Conservation (phyloP, 805 yeast species). For the Blastobotrys robertii region DNA sequence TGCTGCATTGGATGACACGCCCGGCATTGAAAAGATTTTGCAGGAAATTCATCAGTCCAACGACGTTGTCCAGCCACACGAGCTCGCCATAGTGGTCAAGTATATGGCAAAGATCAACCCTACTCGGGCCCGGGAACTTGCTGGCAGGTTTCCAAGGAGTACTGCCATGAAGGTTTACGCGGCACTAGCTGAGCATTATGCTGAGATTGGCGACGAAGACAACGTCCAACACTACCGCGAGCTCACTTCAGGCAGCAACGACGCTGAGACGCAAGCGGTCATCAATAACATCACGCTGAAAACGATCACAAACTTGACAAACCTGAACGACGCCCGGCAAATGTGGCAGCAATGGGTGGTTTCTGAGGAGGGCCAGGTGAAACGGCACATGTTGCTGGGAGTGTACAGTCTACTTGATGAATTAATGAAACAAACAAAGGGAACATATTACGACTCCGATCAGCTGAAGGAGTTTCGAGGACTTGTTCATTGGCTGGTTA, state of each 20-base stretch:
- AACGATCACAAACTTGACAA: conserved; percentile 1
- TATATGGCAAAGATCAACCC: conserved; percentile 5
- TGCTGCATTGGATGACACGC: conserved; percentile 11
- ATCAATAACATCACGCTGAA: conserved; percentile 4
- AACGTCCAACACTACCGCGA: conserved; percentile 6
- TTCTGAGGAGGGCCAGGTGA: conserved; percentile 12
- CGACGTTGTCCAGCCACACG: conserved; percentile 2
- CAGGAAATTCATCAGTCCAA: conserved; percentile 11
- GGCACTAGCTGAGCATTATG: conserved; percentile 19
- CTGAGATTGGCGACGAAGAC: conserved; percentile 14
- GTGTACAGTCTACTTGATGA: background rate
- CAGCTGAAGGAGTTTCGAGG: too few relatives aligned
- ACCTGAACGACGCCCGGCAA: conserved; percentile 6
- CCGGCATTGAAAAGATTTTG: conserved; percentile 15
- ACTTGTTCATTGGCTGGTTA: too few relatives aligned
- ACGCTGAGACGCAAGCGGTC: conserved; percentile 1
- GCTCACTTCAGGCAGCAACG: background rate
- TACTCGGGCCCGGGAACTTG: conserved; percentile 6
- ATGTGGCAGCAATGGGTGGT: conserved; percentile 12
- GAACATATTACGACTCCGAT: too few relatives aligned
- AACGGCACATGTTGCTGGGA: background rate
- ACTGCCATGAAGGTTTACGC: conserved; percentile 4
- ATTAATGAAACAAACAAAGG: too few relatives aligned
- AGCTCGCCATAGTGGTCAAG: conserved; percentile 10
- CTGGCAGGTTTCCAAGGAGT: conserved; percentile 2